Evolutionary conservation across 2,329 filamentous ascomycete species (phyloP).

Genomic region (Penicillium sp.): DNA sequence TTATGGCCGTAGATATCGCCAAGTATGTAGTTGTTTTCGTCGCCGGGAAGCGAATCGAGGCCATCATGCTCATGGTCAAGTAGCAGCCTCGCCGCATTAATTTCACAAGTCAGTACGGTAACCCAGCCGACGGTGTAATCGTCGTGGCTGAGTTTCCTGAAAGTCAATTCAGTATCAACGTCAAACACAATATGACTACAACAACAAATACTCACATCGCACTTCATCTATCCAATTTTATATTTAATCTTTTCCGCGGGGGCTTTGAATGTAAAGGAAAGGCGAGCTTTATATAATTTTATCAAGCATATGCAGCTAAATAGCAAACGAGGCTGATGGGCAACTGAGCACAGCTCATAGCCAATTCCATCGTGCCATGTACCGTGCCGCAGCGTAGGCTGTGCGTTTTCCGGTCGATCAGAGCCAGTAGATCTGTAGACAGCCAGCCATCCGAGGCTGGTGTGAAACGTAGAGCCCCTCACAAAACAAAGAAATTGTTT

Average conservation of each 20-base stretch:
- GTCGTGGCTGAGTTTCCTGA: background rate
- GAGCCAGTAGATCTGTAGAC: background rate
- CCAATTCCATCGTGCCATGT: too few relatives aligned
- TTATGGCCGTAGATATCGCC: conserved; percentile 16
- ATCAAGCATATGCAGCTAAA: background rate
- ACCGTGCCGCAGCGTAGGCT: background rate
- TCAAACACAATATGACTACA: background rate
- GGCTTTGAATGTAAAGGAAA: background rate
- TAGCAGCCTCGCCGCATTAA: conserved; percentile 21
- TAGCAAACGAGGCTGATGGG: background rate
- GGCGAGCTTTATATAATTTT: background rate
- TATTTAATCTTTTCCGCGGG: background rate
- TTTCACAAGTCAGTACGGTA: conserved; percentile 23
- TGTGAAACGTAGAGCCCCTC: background rate
- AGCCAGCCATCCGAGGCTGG: background rate
- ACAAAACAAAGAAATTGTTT: too few relatives aligned
- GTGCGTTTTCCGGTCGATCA: background rate
- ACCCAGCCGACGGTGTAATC: conserved; percentile 26
- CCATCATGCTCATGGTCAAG: conserved; percentile 20
- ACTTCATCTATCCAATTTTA: background rate
- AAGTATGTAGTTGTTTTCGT: conserved; percentile 14
- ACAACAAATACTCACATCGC: background rate
- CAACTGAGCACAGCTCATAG: background rate
- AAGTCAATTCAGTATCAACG: background rate
- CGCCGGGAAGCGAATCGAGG: background rate